Percentiles rank a stretch among this genome's conserved stretches.
phyloP scores from a whole-genome alignment of 2,329 filamentous ascomycete genomes.

The Aureobasidium uvarum region DNA sequence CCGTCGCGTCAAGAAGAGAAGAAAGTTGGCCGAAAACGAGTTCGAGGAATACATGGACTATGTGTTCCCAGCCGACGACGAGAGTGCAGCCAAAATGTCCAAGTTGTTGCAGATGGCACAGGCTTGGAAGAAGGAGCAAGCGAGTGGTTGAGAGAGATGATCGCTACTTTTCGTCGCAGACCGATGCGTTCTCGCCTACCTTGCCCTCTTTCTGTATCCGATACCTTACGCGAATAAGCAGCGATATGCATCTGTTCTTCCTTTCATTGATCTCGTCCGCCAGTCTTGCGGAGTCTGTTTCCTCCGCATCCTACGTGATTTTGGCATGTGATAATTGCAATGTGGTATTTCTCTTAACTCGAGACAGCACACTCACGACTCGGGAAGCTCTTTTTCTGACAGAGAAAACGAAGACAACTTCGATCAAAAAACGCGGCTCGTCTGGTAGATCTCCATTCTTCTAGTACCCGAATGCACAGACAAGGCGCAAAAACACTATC shows the following conservation, averaged over 20 bases:
- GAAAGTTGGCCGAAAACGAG: constrained; percentile 85
- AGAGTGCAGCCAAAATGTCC: constrained; percentile 77
- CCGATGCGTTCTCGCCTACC: not conserved
- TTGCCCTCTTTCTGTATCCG: not conserved
- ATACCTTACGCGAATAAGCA: not conserved
- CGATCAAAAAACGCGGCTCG: not conserved
- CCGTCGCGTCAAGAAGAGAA: constrained; percentile 83
- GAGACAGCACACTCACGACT: not conserved
- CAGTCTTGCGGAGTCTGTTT: not conserved
- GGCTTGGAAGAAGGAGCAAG: constrained; percentile 73
- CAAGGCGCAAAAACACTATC: not conserved
- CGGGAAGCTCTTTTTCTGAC: constrained; percentile 5
- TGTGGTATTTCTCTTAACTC: not conserved
- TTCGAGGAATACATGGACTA: constrained; percentile 98
- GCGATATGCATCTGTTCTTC: not conserved
- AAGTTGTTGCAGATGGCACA: constrained; percentile 82
- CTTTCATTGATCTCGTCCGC: not conserved
- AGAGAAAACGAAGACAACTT: not conserved
- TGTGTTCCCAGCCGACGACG: constrained; percentile 92
- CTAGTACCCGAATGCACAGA: not conserved
- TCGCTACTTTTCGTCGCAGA: not conserved
- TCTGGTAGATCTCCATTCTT: not conserved
- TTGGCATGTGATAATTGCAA: not conserved
- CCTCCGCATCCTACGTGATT: not conserved
- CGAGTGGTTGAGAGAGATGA: constrained; percentile 25